phyloP scores from a whole-genome alignment of 257 asterid species.

The Paulownia fortunei region DNA sequence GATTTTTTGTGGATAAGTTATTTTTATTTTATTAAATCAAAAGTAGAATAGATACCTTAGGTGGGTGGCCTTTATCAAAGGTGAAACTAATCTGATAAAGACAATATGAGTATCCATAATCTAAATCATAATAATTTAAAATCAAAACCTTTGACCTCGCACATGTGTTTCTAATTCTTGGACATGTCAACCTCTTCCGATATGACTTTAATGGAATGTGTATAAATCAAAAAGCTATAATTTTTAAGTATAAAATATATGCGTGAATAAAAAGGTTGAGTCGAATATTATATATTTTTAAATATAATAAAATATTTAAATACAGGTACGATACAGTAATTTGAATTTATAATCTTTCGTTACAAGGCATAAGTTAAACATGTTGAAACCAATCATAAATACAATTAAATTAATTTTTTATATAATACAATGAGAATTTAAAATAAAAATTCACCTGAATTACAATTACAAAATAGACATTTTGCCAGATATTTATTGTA shows the following conservation, averaged over 20 bases:
- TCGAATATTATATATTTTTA: background rate
- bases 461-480: background rate
- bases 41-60: background rate
- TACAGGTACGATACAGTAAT: background rate
- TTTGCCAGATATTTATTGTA: background rate
- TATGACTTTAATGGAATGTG: conserved; percentile 20
- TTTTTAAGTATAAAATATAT: no score
- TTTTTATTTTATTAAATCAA: background rate
- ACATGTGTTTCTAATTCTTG: conserved; percentile 30
- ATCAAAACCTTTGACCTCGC: conserved; percentile 30
- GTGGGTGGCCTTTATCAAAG: conserved; percentile 11
- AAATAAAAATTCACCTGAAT: no score
- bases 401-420: no score
- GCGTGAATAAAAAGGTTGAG: no score
- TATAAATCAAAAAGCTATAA: background rate
- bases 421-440: no score
- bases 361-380: no score
- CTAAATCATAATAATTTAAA: conserved; percentile 8
- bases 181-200: conserved; percentile 33
- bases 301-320: no score
- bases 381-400: no score
- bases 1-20: no score
- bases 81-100: conserved; percentile 19
- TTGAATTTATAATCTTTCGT: no score
- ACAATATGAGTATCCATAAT: conserved; percentile 14